phyloP scores from a whole-genome alignment of 495 filamentous ascomycete species.

The Hypoxylon fuscum region DNA sequence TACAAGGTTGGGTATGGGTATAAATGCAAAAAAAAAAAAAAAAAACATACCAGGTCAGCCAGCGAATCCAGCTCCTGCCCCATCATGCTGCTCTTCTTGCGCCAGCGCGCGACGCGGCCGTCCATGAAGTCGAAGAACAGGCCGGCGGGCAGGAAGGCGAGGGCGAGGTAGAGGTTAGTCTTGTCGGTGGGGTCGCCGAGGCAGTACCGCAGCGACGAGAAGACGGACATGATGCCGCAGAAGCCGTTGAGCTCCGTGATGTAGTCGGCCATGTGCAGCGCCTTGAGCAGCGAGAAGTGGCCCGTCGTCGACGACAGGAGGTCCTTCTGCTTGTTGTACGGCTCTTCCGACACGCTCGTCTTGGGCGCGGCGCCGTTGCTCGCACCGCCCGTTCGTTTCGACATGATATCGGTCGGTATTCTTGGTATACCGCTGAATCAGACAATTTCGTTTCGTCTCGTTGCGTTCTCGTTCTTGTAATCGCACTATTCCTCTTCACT shows the following conservation, averaged over 20 bases:
- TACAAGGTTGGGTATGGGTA: no score
- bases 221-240: slow-evolving; percentile 91
- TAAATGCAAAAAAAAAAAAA: no score
- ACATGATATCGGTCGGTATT: slow-evolving; percentile 51
- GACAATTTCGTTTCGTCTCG: slow-evolving; percentile 3
- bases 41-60: slow-evolving; percentile 86
- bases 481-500: not conserved
- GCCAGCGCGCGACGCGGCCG: slow-evolving; percentile 93
- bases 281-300: slow-evolving; percentile 74
- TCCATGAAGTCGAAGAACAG: slow-evolving; percentile 99
- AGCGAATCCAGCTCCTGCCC: slow-evolving; percentile 98
- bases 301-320: slow-evolving; percentile 79
- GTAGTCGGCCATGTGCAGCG: slow-evolving; percentile 91
- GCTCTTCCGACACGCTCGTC: slow-evolving; percentile 36
- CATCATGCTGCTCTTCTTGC: slow-evolving; percentile 95
- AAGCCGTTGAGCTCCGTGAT: slow-evolving; percentile 95
- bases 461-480: no score
- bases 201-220: slow-evolving; percentile 95
- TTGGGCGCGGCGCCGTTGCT: slow-evolving; percentile 53
- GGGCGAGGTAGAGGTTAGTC: slow-evolving; percentile 77
- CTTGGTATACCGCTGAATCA: slow-evolving; percentile 9
- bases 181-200: slow-evolving; percentile 74
- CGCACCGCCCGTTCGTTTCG: slow-evolving; percentile 56
- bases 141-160: slow-evolving; percentile 89
- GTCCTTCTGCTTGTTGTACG: slow-evolving; percentile 83